Evolutionary conservation across 2,329 filamentous ascomycete species (phyloP).

Genomic region (Arthrobotrys megalospora): DNA sequence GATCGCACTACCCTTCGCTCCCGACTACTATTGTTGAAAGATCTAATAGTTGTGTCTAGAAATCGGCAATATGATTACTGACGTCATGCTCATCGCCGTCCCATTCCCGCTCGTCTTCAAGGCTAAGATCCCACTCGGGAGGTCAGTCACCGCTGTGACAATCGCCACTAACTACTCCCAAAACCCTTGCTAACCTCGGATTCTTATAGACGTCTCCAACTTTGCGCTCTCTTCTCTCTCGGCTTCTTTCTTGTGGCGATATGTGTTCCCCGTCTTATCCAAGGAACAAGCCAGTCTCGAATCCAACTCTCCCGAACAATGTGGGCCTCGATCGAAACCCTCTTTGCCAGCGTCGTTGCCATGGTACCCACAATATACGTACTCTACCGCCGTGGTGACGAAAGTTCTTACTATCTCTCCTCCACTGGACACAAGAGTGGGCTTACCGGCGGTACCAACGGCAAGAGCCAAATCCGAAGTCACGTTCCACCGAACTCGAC

Average conservation of each 20-base stretch:
- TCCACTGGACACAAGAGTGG: conserved; percentile 37
- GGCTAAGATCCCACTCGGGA: conserved; percentile 33
- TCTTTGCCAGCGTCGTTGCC: conserved; percentile 48
- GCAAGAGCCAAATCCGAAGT: conserved; percentile 40
- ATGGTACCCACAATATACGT: conserved; percentile 57
- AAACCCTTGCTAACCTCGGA: conserved; percentile 7
- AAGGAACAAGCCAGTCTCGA: conserved; percentile 31
- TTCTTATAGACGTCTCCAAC: conserved; percentile 34
- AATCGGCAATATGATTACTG: conserved; percentile 52
- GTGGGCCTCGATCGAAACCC: conserved; percentile 53
- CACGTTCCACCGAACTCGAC: conserved; percentile 44
- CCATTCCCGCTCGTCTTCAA: conserved; percentile 52
- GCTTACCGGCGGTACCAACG: conserved; percentile 17
- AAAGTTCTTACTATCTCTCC: conserved; percentile 44
- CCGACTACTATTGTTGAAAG: background rate
- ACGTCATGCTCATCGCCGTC: conserved; percentile 47
- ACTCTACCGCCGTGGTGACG: conserved; percentile 51
- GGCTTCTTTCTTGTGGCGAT: conserved; percentile 51
- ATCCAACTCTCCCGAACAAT: conserved; percentile 49
- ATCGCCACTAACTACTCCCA: background rate
- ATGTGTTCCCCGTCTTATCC: conserved; percentile 42
- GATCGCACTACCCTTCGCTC: background rate
- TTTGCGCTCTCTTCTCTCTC: conserved; percentile 47
- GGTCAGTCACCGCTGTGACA: conserved; percentile 9
- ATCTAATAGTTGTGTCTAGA: conserved; percentile 22